Conservation (phyloP, 208 protist species). For the Jaenimonas drosophilae region DNA sequence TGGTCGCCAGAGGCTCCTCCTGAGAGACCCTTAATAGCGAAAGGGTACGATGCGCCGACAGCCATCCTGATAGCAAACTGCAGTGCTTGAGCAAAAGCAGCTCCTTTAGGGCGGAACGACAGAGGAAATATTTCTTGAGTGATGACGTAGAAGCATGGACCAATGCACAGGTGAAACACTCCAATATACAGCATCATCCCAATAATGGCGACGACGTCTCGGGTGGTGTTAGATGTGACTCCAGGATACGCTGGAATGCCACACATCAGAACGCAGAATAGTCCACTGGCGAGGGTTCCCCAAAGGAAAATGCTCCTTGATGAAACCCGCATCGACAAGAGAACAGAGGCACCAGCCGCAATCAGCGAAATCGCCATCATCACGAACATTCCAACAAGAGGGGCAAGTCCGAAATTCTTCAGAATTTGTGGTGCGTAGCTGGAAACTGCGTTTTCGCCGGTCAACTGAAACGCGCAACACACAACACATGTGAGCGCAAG, state of each 20-base stretch:
- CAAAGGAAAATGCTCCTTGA: slow-evolving; percentile 13
- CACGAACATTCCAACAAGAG: slow-evolving; percentile 31
- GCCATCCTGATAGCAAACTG: slow-evolving; percentile 27
- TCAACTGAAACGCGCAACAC: slow-evolving; percentile 24
- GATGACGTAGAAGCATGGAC: slow-evolving; percentile 27
- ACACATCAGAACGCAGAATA: slow-evolving; percentile 15
- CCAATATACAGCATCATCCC: slow-evolving; percentile 32
- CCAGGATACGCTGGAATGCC: slow-evolving; percentile 11
- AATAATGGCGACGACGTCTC: slow-evolving; percentile 10
- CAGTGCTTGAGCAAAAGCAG: slow-evolving; percentile 9
- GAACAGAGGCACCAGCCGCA: slow-evolving; percentile 14
- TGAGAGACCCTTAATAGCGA: slow-evolving; percentile 20
- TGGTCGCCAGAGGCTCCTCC: slow-evolving; percentile 30
- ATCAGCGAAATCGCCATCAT: slow-evolving; percentile 40
- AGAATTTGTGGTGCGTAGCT: slow-evolving; percentile 35
- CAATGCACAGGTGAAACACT: slow-evolving; percentile 24
- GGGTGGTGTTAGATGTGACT: slow-evolving; percentile 3
- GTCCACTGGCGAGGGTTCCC: slow-evolving; percentile 5
- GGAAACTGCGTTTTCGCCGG: slow-evolving; percentile 40
- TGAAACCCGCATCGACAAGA: slow-evolving; percentile 11
- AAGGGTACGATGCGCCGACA: slow-evolving; percentile 25
- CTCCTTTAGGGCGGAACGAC: slow-evolving; percentile 16
- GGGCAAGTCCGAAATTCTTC: slow-evolving; percentile 9
- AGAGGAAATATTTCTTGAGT: slow-evolving; percentile 24
- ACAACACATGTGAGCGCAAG: slow-evolving; percentile 14